Conservation (phyloP, 768 basidiomycete species). For the Leccinum imitatum region DNA sequence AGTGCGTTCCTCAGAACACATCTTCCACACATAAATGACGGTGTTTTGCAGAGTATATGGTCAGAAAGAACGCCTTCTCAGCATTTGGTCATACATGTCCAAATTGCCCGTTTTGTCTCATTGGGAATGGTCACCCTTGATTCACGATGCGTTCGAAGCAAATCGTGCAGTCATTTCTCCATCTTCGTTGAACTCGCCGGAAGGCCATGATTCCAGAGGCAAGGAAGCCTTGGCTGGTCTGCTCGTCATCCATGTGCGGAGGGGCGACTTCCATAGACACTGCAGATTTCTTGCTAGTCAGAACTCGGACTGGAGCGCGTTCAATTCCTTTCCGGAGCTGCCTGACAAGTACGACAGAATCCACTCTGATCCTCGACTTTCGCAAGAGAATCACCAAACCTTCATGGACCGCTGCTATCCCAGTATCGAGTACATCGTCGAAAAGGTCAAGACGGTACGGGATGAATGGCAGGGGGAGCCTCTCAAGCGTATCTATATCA, state of each 20-base stretch:
- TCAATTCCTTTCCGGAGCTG: conserved; percentile 43
- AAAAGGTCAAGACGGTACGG: conserved; percentile 36
- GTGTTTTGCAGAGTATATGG: conserved; percentile 29
- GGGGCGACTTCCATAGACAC: conserved; percentile 48
- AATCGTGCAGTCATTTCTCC: conserved; percentile 21
- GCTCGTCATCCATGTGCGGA: conserved; percentile 49
- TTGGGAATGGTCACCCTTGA: conserved; percentile 37
- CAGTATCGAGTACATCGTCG: conserved; percentile 38
- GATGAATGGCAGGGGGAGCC: conserved; percentile 17
- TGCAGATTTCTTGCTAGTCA: conserved; percentile 39
- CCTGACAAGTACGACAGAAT: conserved; percentile 37
- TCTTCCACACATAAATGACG: neutral
- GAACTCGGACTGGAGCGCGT: conserved; percentile 39
- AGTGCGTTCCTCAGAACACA: conserved; percentile 11
- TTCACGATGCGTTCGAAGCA: conserved; percentile 28
- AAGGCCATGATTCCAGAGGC: conserved; percentile 2
- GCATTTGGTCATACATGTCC: conserved; percentile 35
- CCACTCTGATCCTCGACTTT: conserved; percentile 23
- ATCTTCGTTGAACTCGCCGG: conserved; percentile 12
- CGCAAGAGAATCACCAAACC: conserved; percentile 22
- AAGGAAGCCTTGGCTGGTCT: conserved; percentile 33
- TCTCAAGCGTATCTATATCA: conserved; percentile 42
- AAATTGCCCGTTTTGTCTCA: conserved; percentile 32
- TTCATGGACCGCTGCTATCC: conserved; percentile 45
- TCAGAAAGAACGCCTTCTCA: conserved; percentile 28